Evolutionary conservation across 2,329 filamentous ascomycete genomes (phyloP).

Genomic region (Pseudocercospora pini-densiflorae): DNA sequence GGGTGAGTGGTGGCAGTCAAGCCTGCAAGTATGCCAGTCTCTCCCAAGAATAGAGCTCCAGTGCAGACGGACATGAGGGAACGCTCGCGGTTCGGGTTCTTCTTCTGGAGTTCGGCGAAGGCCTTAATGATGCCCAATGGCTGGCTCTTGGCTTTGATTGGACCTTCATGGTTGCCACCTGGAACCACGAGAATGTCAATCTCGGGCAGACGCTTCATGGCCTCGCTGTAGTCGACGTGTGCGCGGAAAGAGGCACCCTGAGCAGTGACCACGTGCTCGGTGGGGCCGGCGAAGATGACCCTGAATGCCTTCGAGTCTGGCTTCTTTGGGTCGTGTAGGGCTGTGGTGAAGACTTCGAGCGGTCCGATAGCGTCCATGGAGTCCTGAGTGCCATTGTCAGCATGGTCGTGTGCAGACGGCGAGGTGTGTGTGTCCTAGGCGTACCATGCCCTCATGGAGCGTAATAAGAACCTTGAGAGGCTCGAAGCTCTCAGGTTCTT

Average conservation of each 20-base stretch:
- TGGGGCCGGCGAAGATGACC: slow-evolving; percentile 55
- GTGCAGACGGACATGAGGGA: slow-evolving; percentile 81
- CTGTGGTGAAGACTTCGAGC: slow-evolving; percentile 60
- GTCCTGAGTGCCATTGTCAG: slow-evolving; percentile 17
- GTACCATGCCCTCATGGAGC: slow-evolving; percentile 20
- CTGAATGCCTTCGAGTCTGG: slow-evolving; percentile 59
- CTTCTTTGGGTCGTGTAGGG: slow-evolving; percentile 60
- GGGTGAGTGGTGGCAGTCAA: slow-evolving; percentile 82
- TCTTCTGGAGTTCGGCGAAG: slow-evolving; percentile 79
- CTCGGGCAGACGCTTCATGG: slow-evolving; percentile 71
- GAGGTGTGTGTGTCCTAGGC: slow-evolving; percentile 15
- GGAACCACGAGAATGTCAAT: slow-evolving; percentile 81
- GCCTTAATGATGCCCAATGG: slow-evolving; percentile 74
- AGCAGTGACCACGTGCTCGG: slow-evolving; percentile 54
- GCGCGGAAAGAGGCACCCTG: slow-evolving; percentile 73
- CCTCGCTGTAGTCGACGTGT: slow-evolving; percentile 79
- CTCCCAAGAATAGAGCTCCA: slow-evolving; percentile 75
- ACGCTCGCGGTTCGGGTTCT: slow-evolving; percentile 77
- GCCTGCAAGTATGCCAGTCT: slow-evolving; percentile 76
- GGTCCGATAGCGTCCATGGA: slow-evolving; percentile 57
- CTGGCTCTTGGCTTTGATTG: slow-evolving; percentile 70
- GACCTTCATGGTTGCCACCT: slow-evolving; percentile 67
- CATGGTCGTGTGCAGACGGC: not conserved
- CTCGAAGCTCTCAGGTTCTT: slow-evolving; percentile 47
- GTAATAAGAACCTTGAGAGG: slow-evolving; percentile 65